A percentile compares a stretch with the other conserved stretches of the same genome.
These are phyloP conservation scores for Fistulifera pelliculosa DNA, from an alignment of 108 stramenopile genomes.

Conservation along the genomic window DNA sequence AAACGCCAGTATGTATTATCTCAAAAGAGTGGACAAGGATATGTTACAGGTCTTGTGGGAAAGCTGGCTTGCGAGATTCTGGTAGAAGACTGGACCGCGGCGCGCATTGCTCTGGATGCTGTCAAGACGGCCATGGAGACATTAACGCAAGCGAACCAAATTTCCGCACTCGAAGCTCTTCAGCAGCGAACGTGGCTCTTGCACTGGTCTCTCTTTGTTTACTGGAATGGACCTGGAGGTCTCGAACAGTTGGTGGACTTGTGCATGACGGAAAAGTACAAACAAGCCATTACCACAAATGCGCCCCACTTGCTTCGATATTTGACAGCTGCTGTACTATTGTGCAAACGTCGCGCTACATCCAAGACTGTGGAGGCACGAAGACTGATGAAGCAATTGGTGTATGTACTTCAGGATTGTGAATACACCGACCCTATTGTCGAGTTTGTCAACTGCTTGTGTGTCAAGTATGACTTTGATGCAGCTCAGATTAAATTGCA, in stretches of 20 bases:
- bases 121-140: conserved; percentile 78
- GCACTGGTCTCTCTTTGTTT: conserved; percentile 98
- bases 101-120: conserved; percentile 69
- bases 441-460: conserved; percentile 92
- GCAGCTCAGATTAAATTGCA: conserved; percentile 85
- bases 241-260: conserved; percentile 84
- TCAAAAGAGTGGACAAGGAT: conserved; percentile 47
- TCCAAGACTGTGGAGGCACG: conserved; percentile 69
- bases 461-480: conserved; percentile 98
- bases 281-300: conserved; percentile 97
- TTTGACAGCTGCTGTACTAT: conserved; percentile 92
- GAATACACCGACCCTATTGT: conserved; percentile 95
- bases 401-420: conserved; percentile 89
- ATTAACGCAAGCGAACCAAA: conserved; percentile 28
- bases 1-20: conserved; percentile 74
- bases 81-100: conserved; percentile 86
- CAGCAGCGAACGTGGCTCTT: conserved; percentile 96
- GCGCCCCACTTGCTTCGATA: conserved; percentile 97
- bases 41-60: conserved; percentile 85
- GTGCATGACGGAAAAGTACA: conserved; percentile 79
- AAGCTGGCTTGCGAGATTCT: conserved; percentile 86
- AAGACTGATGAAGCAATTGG: conserved; percentile 74
- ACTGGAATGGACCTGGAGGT: conserved; percentile 89
- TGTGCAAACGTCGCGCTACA: conserved; percentile 83
- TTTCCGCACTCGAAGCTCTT: conserved; percentile 81